Conservation (phyloP, 352 stramenopile genomes). For the Phytophthora macrochlamydospora region DNA sequence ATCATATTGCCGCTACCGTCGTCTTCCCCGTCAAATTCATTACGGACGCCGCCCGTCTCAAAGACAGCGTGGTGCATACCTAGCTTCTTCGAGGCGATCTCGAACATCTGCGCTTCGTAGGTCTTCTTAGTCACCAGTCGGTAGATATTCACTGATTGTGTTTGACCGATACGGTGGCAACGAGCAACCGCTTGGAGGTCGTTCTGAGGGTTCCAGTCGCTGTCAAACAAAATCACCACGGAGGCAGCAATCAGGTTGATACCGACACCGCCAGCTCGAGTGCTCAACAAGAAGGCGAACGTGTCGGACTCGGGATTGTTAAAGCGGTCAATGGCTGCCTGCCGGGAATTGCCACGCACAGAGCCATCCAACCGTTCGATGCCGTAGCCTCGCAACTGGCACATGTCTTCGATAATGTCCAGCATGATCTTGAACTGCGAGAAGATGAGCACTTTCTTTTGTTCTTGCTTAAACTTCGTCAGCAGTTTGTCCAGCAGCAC, state of each 20-base stretch:
- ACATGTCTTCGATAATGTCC: slow-evolving; percentile 94
- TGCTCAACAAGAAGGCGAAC: slow-evolving; percentile 98
- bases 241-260: slow-evolving; percentile 96
- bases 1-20: slow-evolving; percentile 92
- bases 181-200: slow-evolving; percentile 98
- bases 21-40: slow-evolving; percentile 95
- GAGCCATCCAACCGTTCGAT: slow-evolving; percentile 98
- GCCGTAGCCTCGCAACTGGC: slow-evolving; percentile 75
- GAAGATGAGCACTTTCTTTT: slow-evolving; percentile 99
- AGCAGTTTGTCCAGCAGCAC: slow-evolving; percentile 99
- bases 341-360: slow-evolving; percentile 95
- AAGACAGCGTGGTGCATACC: slow-evolving; percentile 99
- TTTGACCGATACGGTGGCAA: slow-evolving; percentile 99
- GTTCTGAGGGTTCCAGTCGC: slow-evolving; percentile 99
- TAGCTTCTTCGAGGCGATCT: slow-evolving; percentile 98
- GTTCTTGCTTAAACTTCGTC: slow-evolving; percentile 95
- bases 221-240: slow-evolving; percentile 92
- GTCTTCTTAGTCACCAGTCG: slow-evolving; percentile 98
- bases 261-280: slow-evolving; percentile 96
- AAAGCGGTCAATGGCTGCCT: slow-evolving; percentile 99
- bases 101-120: slow-evolving; percentile 99
- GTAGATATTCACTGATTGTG: slow-evolving; percentile 99
- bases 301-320: slow-evolving; percentile 93
- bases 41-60: slow-evolving; percentile 91
- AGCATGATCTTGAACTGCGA: slow-evolving; percentile 99